Percentiles rank a stretch among this genome's conserved stretches.
phyloP scores from a whole-genome alignment of 495 filamentous ascomycete genomes.

The Penicillium turbatum region DNA sequence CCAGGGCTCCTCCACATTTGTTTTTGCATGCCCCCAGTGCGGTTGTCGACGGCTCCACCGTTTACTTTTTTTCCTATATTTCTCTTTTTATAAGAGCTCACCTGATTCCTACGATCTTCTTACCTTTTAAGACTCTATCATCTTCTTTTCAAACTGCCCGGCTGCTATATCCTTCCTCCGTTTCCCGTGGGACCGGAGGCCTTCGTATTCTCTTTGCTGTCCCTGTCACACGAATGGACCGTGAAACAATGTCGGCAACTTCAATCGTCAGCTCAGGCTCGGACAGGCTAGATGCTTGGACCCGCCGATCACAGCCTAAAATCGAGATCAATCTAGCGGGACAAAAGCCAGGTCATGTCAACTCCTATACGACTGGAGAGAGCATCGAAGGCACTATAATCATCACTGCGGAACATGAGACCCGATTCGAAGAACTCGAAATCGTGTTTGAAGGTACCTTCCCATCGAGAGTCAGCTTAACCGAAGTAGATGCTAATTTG shows the following conservation, averaged over 20 bases:
- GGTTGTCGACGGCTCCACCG: conserved; percentile 31
- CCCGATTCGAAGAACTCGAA: conserved; percentile 72
- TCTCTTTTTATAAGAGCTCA: neutral
- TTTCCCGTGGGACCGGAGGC: neutral
- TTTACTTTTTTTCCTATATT: conserved; percentile 14
- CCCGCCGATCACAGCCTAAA: conserved; percentile 29
- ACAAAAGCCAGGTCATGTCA: conserved; percentile 38
- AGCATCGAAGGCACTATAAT: conserved; percentile 54
- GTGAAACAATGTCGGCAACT: conserved; percentile 14
- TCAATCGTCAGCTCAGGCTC: conserved; percentile 30
- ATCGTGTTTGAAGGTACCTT: conserved; percentile 72
- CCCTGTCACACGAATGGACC: neutral
- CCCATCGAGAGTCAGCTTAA: conserved; percentile 23
- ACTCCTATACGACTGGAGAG: conserved; percentile 57
- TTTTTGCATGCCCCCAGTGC: conserved; percentile 6
- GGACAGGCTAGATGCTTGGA: conserved; percentile 27
- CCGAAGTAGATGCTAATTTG: conserved; percentile 16
- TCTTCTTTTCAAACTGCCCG: neutral
- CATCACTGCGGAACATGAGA: conserved; percentile 60
- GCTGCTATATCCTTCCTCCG: neutral
- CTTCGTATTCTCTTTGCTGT: neutral
- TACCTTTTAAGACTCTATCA: neutral
- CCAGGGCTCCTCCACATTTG: conserved; percentile 10
- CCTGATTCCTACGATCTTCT: neutral
- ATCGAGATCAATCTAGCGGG: conserved; percentile 32